phyloP scores from a whole-genome alignment of 805 yeast species.

The Candida piceae region DNA sequence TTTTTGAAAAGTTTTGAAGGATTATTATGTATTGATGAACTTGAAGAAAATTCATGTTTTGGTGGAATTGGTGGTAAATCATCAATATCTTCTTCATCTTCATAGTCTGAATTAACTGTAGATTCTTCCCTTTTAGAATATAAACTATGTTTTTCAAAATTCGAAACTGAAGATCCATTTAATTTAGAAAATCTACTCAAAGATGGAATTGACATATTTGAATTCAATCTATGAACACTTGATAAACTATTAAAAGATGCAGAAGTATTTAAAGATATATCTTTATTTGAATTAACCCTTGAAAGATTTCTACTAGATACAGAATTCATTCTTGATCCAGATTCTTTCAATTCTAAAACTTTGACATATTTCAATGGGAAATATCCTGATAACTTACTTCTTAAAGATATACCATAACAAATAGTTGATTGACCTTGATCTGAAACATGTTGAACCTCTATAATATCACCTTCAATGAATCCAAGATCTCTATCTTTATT shows the following conservation, averaged over 20 bases:
- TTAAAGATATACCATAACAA: slow-evolving; percentile 80
- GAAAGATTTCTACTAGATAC: slow-evolving; percentile 8
- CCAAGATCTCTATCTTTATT: slow-evolving; percentile 79
- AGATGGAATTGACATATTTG: slow-evolving; percentile 14
- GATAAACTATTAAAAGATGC: slow-evolving; percentile 15
- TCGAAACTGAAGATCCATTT: slow-evolving; percentile 2
- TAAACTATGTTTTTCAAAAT: slow-evolving; percentile 4
- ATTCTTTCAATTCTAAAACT: slow-evolving; percentile 33
- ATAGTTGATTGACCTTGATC: slow-evolving; percentile 78
- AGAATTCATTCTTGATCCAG: slow-evolving; percentile 16
- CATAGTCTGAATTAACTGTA: slow-evolving; percentile 4
- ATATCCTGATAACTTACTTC: slow-evolving; percentile 78
- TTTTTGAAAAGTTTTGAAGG: slow-evolving; percentile 13
- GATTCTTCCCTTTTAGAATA: not conserved
- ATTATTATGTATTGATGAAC: slow-evolving; percentile 6
- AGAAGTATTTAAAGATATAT: slow-evolving; percentile 8
- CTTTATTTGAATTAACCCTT: slow-evolving; percentile 3
- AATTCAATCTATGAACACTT: slow-evolving; percentile 10
- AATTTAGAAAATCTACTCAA: slow-evolving; percentile 4
- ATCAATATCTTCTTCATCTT: too few relatives aligned
- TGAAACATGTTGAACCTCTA: slow-evolving; percentile 64
- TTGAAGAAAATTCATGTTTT: slow-evolving; percentile 23
- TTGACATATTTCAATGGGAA: slow-evolving; percentile 88
- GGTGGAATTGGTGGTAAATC: slow-evolving; percentile 40
- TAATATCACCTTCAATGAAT: slow-evolving; percentile 87